Evolutionary conservation across 768 basidiomycete species (phyloP), one percentile per base, ranked within the genome.

Genomic region (Mycena polygramma): DNA sequence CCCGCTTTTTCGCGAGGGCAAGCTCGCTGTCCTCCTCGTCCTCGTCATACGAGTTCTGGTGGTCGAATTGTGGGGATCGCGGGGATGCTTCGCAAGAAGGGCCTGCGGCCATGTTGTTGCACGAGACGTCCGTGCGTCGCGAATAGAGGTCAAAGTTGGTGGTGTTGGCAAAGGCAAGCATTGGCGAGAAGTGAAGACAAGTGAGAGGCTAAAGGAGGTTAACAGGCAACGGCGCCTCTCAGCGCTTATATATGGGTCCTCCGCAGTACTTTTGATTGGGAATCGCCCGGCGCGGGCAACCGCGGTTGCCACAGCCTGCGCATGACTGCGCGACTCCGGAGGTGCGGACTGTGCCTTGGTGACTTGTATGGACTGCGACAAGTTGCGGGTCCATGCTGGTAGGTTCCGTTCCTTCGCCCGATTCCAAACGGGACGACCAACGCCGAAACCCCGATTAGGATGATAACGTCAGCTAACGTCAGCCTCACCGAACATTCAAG

Each of bases 1-100:
- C 72, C 54, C 66, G 65, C 72, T 70, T 62, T 62, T 70, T 70
- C 15, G 69, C 72, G 45, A 65, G 63, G 36, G 54, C 53, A 10
- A 39, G 24, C 43, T 72, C 70, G 39, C 46, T 45, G 45, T 67
- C 51, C 43, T 66, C 64, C 4, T 57, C 63, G 17, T 67, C 66
- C 7, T 67, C 72, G 13, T 66, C 70, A 35, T 41, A 63, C 2
- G 70, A 57, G 11, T 59, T 58, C 14, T 48, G 60, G 14, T 66
- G 64, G 53, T 51, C 41, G 36, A 46, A 67, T 52, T 65, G 68
- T 10, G 72, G 59, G 48, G 72, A 69, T 35, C 52, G 53, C 43
- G 68, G 64, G 9, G 67, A 24, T 20, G 60, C 20, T 26, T 67
- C 65, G 62, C 64, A 73, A 30, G 72, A 73, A 15, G 72, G 68